These are phyloP conservation scores for Lentinula raphanica DNA, from an alignment of 768 basidiomycete genomes.

Conservation along the genomic window DNA sequence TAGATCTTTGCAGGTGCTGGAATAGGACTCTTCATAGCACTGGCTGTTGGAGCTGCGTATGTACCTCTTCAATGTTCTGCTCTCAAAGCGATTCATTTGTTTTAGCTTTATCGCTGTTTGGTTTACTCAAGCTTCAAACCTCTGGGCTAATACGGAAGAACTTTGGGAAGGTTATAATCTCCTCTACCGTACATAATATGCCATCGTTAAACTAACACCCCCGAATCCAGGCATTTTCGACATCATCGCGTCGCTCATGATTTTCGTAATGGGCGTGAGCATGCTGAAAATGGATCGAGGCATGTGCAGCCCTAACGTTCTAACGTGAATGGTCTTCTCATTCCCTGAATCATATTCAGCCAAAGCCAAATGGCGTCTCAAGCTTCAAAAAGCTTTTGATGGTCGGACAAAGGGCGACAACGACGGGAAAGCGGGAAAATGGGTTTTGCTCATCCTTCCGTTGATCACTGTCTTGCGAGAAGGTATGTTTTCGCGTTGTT, in stretches of 20 bases:
- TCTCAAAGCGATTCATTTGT: neutral
- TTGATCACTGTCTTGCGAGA: conserved; percentile 91
- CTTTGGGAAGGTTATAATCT: conserved; percentile 81
- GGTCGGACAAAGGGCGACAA: conserved; percentile 34
- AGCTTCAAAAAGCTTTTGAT: conserved; percentile 76
- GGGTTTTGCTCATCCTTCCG: conserved; percentile 86
- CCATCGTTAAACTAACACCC: neutral
- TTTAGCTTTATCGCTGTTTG: conserved; percentile 79
- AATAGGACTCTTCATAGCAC: conserved; percentile 70
- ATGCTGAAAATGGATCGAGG: conserved; percentile 93
- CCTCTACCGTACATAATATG: neutral
- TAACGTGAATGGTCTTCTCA: neutral
- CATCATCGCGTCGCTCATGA: conserved; percentile 71
- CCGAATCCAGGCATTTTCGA: conserved; percentile 61
- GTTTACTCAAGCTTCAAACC: conserved; percentile 84
- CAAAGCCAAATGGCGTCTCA: conserved; percentile 90
- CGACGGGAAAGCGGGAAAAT: conserved; percentile 58
- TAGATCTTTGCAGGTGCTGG: conserved; percentile 76
- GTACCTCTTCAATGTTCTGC: conserved; percentile 9
- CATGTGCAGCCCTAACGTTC: conserved; percentile 11
- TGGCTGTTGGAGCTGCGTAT: conserved; percentile 78
- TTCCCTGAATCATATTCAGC: conserved; percentile 31
- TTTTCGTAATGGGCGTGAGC: conserved; percentile 88
- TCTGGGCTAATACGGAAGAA: conserved; percentile 81
- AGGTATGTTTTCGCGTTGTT: conserved; percentile 40